Evolutionary conservation across 148 eudicot species (phyloP), one percentile per base, ranked within the genome.

Genomic region (Hydrangea macrophylla): DNA sequence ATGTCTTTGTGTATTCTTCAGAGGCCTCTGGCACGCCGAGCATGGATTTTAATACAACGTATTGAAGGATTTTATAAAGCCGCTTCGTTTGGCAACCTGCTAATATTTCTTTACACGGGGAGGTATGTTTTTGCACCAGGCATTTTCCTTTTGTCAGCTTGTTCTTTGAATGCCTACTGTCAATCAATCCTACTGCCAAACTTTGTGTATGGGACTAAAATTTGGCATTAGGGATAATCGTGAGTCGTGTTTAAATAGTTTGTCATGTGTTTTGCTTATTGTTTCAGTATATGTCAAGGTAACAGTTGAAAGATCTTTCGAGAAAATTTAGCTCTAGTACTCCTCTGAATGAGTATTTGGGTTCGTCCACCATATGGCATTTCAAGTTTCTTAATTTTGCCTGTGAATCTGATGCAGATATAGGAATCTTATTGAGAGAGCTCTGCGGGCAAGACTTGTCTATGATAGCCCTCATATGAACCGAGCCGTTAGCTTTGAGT

Each of bases 381-480:
- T 59, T 57, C 15, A 64, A 24, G 33, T 31, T 24, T 32, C 58
- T 42, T 54, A 40, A 45, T 72, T 65, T 42, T 54, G 11, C 55
- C 28, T 39, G 55, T 64, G 18, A 65, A 30, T 17, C 70, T 64
- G 58, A 45, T 76, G 75, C 83, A 93, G 98, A 89, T 93, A 93
- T 74, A 81, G 96, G 70, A 93, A 80, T 78, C 84, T 93, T 67
- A 81, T 88, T 67, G 98, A 94, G 84, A 86, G 98, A 85, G 84
- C 79, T 77, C 75, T 94, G 48, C 83, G 61, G 69, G 98, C 98
- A 59, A 94, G 97, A 79, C 98, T 94, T 64, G 96, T 94, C 69
- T 94, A 94, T 71, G 97, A 86, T 73, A 88, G 90, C 72, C 98
- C 98, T 60, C 77, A 88, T 73, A 93, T 90, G 98, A 94, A 94